These are phyloP conservation scores for Pyrenopolyporus hunteri DNA, from an alignment of 495 filamentous ascomycete species.

Conservation along the genomic window DNA sequence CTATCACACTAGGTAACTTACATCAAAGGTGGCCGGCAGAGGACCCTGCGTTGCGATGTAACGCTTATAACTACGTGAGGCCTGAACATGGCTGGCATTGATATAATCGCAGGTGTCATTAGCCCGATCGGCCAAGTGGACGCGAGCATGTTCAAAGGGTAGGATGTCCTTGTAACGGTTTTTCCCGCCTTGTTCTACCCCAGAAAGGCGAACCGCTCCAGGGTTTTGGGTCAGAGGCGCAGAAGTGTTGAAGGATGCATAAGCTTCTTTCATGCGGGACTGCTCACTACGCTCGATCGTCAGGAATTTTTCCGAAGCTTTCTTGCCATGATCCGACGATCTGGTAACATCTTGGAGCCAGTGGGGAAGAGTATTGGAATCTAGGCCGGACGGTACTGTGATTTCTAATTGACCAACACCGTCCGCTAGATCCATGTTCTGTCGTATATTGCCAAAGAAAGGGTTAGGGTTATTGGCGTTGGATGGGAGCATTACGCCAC, in stretches of 20 bases:
- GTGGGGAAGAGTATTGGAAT: conserved; percentile 64
- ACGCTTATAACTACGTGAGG: conserved; percentile 77
- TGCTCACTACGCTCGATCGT: conserved; percentile 84
- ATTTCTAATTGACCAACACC: conserved; percentile 91
- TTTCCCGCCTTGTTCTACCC: conserved; percentile 92
- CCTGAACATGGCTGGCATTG: conserved; percentile 87
- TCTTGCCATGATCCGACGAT: conserved; percentile 72
- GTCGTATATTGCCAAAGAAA: conserved; percentile 94
- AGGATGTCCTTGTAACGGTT: conserved; percentile 98
- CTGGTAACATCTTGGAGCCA: conserved; percentile 79
- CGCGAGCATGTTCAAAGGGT: conserved; percentile 92
- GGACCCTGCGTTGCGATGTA: conserved; percentile 98
- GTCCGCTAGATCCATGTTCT: conserved; percentile 94
- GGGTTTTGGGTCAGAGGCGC: conserved; percentile 9
- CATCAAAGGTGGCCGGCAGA: conserved; percentile 88
- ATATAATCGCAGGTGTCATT: conserved; percentile 90
- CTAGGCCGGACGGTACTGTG: conserved; percentile 65
- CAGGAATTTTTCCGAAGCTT: conserved; percentile 82
- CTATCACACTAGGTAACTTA: conserved; percentile 53
- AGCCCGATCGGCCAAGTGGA: conserved; percentile 72
- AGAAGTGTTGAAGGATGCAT: conserved; percentile 63
- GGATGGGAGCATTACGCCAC: conserved; percentile 83
- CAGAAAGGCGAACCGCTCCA: conserved; percentile 67
- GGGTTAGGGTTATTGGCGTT: conserved; percentile 74
- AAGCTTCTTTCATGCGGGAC: conserved; percentile 87